Evolutionary conservation across 2,329 filamentous ascomycete genomes (phyloP).

Genomic region (Stemphylium vesicarium): DNA sequence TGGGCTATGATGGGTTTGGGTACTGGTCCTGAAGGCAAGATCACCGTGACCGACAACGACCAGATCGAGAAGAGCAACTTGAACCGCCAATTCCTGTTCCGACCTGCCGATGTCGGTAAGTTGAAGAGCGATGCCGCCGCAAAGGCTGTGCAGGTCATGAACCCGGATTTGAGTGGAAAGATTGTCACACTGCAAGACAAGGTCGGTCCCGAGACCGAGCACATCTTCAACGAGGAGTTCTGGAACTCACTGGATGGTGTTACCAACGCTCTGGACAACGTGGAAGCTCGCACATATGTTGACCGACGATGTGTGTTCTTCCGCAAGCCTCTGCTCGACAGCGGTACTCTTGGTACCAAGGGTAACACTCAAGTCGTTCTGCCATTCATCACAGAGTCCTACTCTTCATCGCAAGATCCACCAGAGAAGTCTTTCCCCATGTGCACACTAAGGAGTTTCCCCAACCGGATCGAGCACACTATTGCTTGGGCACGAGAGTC

Average conservation of each 20-base stretch:
- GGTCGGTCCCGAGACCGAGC: conserved; percentile 89
- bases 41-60: conserved; percentile 96
- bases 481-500: conserved; percentile 98
- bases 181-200: conserved; percentile 87
- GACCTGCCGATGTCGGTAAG: conserved; percentile 88
- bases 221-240: conserved; percentile 92
- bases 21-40: conserved; percentile 84
- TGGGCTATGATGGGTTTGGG: conserved; percentile 99
- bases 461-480: conserved; percentile 97
- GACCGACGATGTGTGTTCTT: conserved; percentile 98
- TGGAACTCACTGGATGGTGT: conserved; percentile 88
- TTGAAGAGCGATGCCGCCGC: conserved; percentile 97
- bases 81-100: conserved; percentile 96
- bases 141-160: conserved; percentile 90
- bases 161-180: conserved; percentile 86
- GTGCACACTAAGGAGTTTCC: conserved; percentile 97
- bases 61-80: conserved; percentile 99
- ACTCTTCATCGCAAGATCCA: conserved; percentile 95
- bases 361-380: conserved; percentile 97
- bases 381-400: conserved; percentile 90
- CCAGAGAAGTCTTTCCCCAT: conserved; percentile 99
- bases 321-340: conserved; percentile 94
- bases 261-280: conserved; percentile 96
- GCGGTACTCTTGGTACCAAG: conserved; percentile 97
- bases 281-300: conserved; percentile 95